These are phyloP conservation scores for Nannochloris sp. DNA, from an alignment of 139 green algal species.

Conservation along the genomic window DNA sequence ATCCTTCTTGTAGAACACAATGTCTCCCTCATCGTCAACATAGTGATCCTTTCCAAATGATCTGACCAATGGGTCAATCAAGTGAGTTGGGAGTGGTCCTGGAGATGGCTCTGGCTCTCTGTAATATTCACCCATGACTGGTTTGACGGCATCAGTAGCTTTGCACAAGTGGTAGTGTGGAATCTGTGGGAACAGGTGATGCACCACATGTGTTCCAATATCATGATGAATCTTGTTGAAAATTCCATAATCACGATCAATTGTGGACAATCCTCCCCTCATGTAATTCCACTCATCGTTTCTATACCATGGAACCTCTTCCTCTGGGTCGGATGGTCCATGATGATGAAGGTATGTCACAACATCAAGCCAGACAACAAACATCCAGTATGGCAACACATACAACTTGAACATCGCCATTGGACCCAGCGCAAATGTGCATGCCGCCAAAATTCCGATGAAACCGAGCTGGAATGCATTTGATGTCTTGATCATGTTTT, in stretches of 20 bases:
- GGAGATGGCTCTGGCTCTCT: constrained; percentile 59
- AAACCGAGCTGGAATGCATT: constrained; percentile 73
- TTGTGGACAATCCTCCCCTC: constrained; percentile 79
- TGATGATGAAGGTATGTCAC: constrained; percentile 97
- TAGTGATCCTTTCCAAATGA: constrained; percentile 80
- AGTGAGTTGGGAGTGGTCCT: constrained; percentile 68
- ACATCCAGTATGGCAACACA: constrained; percentile 81
- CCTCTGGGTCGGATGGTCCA: constrained; percentile 51
- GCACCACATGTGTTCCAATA: constrained; percentile 91
- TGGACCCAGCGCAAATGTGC: constrained; percentile 59
- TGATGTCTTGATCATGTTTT: constrained; percentile 56
- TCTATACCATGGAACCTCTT: constrained; percentile 90
- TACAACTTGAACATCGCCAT: constrained; percentile 82
- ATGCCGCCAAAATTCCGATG: constrained; percentile 67
- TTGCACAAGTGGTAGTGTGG: constrained; percentile 89
- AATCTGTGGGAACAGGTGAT: constrained; percentile 94
- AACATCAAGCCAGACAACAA: constrained; percentile 88
- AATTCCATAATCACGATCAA: constrained; percentile 93
- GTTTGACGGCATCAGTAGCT: constrained; percentile 85
- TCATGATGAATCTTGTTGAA: constrained; percentile 97
- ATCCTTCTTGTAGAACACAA: constrained; percentile 75
- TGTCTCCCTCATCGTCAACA: constrained; percentile 68
- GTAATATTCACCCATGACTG: constrained; percentile 86
- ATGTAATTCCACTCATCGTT: constrained; percentile 90
- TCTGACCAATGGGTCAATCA: constrained; percentile 61